Evolutionary conservation across 225 moss, liverwort and hornwort genomes (phyloP).

Genomic region (Ulota crispa): DNA sequence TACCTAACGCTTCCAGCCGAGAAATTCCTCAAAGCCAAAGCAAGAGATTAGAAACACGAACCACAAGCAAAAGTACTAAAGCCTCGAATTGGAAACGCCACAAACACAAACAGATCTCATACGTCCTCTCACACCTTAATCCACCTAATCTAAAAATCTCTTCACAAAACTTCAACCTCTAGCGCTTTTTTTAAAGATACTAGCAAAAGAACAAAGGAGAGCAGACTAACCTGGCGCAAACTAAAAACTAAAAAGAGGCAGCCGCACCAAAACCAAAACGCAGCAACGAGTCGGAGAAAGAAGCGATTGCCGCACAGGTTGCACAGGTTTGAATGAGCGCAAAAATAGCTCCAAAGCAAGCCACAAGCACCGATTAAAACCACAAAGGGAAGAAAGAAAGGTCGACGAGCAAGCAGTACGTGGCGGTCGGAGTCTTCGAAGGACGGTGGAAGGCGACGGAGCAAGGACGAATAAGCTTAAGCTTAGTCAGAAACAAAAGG

Average conservation of each 20-base stretch:
- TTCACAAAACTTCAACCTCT: neutral
- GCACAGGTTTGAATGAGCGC: neutral
- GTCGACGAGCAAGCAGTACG: neutral
- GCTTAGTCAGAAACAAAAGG: no score
- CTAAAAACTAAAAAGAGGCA: neutral
- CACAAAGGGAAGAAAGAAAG: neutral
- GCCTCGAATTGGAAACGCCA: neutral
- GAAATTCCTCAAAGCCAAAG: neutral
- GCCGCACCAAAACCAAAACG: neutral
- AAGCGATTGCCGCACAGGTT: no score
- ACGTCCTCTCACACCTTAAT: neutral
- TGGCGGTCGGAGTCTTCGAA: slow-evolving; percentile 7
- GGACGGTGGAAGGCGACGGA: slow-evolving; percentile 31
- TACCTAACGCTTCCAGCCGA: neutral
- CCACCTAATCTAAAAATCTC: neutral
- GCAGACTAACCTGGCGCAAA: slow-evolving; percentile 17
- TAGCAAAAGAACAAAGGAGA: neutral
- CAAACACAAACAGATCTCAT: neutral
- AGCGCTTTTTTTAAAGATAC: neutral
- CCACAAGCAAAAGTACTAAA: neutral
- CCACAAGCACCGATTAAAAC: neutral
- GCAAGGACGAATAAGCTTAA: neutral
- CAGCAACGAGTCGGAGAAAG: neutral
- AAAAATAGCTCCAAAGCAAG: neutral
- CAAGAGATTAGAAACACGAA: neutral